Percentiles rank a stretch among this genome's conserved stretches.
Conservation (phyloP, 2,329 filamentous ascomycete genomes). For the Ophioceras dolichostomum region DNA sequence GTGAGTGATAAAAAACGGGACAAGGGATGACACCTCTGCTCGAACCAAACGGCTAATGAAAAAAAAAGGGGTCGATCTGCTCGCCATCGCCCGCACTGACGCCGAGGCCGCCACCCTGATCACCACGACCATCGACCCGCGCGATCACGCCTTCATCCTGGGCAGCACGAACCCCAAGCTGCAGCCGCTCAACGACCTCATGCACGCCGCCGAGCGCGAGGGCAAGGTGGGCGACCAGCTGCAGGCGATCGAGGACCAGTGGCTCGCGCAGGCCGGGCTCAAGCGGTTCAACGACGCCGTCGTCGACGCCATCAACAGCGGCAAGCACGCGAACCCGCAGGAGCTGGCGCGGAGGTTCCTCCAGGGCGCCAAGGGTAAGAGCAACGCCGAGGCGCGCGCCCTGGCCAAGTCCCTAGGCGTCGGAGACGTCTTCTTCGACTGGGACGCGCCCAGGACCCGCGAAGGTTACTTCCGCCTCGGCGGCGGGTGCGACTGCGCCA, state of each 20-base stretch:
- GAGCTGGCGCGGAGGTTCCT: slow-evolving; percentile 55
- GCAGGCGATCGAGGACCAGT: slow-evolving; percentile 85
- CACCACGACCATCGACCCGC: slow-evolving; percentile 88
- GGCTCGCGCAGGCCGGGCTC: slow-evolving; percentile 66
- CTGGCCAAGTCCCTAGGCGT: slow-evolving; percentile 66
- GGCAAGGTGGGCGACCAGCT: slow-evolving; percentile 74
- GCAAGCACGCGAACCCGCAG: slow-evolving; percentile 43
- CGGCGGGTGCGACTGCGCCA: slow-evolving; percentile 80
- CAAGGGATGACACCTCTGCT: slow-evolving; percentile 1
- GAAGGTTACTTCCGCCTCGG: slow-evolving; percentile 93
- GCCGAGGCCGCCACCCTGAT: slow-evolving; percentile 96
- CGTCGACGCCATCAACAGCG: slow-evolving; percentile 54
- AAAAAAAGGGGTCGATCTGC: slow-evolving; percentile 57
- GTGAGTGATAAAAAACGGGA: slow-evolving; percentile 27
- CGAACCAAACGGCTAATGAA: background rate
- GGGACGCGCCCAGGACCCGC: slow-evolving; percentile 83
- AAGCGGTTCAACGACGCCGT: slow-evolving; percentile 90
- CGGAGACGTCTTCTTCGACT: slow-evolving; percentile 80
- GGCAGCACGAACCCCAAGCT: slow-evolving; percentile 78
- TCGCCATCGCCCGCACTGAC: slow-evolving; percentile 89
- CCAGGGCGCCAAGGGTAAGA: slow-evolving; percentile 65
- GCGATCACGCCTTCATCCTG: slow-evolving; percentile 89
- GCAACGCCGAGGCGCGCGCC: slow-evolving; percentile 67
- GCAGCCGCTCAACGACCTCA: slow-evolving; percentile 78
- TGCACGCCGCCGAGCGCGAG: slow-evolving; percentile 70